Evolutionary conservation across 768 basidiomycete species (phyloP).

Genomic region (Myochromella boudieri): DNA sequence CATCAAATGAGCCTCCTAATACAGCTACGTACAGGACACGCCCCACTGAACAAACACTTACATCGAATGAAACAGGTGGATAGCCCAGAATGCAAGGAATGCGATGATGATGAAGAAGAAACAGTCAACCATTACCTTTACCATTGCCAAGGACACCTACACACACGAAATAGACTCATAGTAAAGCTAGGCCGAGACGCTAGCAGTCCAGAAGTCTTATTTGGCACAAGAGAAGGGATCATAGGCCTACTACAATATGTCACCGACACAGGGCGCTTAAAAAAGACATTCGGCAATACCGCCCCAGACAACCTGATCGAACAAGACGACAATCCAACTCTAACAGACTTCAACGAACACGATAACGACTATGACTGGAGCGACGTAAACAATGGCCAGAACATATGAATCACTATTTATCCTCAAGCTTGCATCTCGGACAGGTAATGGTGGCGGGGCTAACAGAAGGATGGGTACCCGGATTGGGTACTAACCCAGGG

Average conservation of each 20-base stretch:
- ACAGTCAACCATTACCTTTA: conserved; percentile 29
- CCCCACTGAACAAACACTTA: conserved; percentile 28
- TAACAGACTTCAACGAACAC: background rate
- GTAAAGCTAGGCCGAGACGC: background rate
- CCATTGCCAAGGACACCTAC: conserved; percentile 23
- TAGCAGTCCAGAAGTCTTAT: background rate
- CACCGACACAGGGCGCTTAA: background rate
- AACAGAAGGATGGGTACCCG: background rate
- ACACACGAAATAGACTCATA: background rate
- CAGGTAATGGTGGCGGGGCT: background rate
- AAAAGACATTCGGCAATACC: background rate
- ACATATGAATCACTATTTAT: background rate
- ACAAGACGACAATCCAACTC: background rate
- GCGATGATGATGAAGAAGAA: conserved; percentile 19
- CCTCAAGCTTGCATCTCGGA: background rate
- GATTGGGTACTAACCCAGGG: background rate
- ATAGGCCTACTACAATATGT: conserved; percentile 1
- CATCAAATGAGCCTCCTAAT: conserved; percentile 17
- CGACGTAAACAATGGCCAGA: background rate
- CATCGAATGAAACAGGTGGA: conserved; percentile 23
- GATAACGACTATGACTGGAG: background rate
- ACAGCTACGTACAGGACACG: conserved; percentile 31
- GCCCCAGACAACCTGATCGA: background rate
- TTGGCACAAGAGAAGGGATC: background rate
- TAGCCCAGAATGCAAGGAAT: conserved; percentile 24